Base-by-base conservation (phyloP, 2,329 filamentous ascomycete genomes). In the Neonectria sp. region DNA sequence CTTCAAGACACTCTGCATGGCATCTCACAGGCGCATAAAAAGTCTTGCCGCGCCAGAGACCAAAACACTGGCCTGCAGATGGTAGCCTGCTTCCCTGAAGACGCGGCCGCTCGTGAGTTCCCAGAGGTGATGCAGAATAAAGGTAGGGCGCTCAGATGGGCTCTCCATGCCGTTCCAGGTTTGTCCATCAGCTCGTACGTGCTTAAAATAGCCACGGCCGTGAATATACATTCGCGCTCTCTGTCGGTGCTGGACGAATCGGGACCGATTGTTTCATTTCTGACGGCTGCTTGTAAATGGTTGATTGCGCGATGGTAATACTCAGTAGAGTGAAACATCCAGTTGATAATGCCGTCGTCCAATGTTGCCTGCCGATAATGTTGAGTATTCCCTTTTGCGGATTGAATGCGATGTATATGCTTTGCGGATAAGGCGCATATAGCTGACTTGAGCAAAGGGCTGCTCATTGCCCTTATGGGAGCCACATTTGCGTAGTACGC, bases 101-200 rank as follows among this genome's bases (percentile, higher is more conserved):
- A 2, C n/a, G n/a, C n/a, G 0, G 72, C 67, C 0, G 73, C 71
- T 3, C 71, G 40, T 0, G 72, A 73, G 11, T 73, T 73, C 48
- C 82, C 79, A 15, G 86, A 63, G 7, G n/a, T 4, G 40, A 7
- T 24, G 78, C 91, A 84, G 25, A 92, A 81, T 0, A 89, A 88
- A 69, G 91, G 91, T 0, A 91, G 87, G 1, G 90, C 90, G 70
- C 88, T 91, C 6, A 92, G 79, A 79, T 92, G 91, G 6, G 89
- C 84, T 35, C 86, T 85, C 89, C 90, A 92, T 25, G 90, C 89
- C 0, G 85, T 84, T 3, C 86, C 86, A 1, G 89, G 90, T 2
- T 88, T 88, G 75, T 92, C 89, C 17, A 92, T 81, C 65, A 91
- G 89, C 69, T 92, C 90, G 74, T 92, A 92, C 0, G 90, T 87